Evolutionary conservation across 164 flowering plant species (phyloP), one percentile per base, ranked within the genome.

Genomic region (Aristolochia fimbriata): DNA sequence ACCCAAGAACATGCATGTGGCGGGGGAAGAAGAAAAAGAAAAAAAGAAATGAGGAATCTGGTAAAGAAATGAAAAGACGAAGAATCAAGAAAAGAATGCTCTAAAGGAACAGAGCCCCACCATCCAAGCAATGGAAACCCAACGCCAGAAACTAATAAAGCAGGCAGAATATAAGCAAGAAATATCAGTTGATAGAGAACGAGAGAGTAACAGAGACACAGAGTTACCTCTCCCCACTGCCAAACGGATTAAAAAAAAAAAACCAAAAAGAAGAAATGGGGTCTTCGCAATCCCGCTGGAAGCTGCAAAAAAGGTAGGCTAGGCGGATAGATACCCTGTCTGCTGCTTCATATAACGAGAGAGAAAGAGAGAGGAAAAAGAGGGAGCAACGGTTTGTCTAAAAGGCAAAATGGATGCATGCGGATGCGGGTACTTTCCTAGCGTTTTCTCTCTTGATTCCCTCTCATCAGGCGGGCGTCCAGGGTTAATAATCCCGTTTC

Each of bases 1-100:
- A 62, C 72, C 64, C 66, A 70, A 68, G 66, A 74, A 74, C 81
- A 75, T 71, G 79, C 81, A 81, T 74, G 76, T 74, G 76, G 65
- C 20, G 12, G 30, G 27, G 56, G 17, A 17, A 31, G 17, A 11
- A 31, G 31, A 12, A 11, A 52, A 5, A 13, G 3, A 30, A 17
- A 19, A 58, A 59, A 51, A 51, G 47, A 15, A 1, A 27, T 31
- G 17, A 57, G 58, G 62, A 59, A 45, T 58, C 58, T 15, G 58
- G 25, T 37, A 65, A 66, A 65, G 58, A 62, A 63, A 60, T 45
- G 55, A 58, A 71, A 64, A 57, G 63, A 54, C 23, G 30, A 31
- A 66, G 52, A 63, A 54, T 51, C 63, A 62, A 58, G 71, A 57
- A 70, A 70, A 49, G 68, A 62, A 59, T 56, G 45, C 47, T 47